A percentile compares a stretch with the other conserved stretches of the same genome.
Conservation (phyloP, 2,329 filamentous ascomycete species). For the Colletotrichum sp. region DNA sequence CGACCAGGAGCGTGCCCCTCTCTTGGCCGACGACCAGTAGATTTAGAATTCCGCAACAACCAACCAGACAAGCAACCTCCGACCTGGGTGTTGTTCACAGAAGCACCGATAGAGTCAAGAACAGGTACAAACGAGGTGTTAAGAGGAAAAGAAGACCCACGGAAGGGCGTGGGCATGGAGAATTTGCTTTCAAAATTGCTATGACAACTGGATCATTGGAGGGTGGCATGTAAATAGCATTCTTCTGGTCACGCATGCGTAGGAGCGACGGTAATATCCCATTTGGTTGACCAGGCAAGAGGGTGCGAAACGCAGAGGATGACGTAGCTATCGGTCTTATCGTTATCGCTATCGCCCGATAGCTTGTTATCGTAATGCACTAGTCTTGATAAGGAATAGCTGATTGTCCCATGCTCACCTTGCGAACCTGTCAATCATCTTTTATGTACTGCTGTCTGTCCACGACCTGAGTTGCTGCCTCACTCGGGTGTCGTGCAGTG, state of each 20-base stretch:
- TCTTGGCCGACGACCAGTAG: slow-evolving; percentile 53
- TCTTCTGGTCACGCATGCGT: neutral
- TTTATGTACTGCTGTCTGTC: neutral
- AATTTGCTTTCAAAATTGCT: neutral
- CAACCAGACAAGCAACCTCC: neutral
- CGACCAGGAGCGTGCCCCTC: slow-evolving; percentile 66
- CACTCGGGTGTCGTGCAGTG: neutral
- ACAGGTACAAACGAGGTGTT: neutral
- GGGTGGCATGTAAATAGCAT: slow-evolving; percentile 12
- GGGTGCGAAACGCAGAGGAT: neutral
- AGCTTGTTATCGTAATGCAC: neutral
- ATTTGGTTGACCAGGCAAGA: neutral
- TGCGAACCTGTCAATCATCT: neutral
- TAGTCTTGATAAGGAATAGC: neutral
- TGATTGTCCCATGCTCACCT: neutral
- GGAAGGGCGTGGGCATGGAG: neutral
- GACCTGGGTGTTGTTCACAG: neutral
- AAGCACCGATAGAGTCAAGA: neutral
- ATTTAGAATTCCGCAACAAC: neutral
- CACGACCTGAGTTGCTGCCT: neutral
- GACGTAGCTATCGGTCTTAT: slow-evolving; percentile 14
- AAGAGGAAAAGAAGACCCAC: neutral
- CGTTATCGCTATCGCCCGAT: slow-evolving; percentile 6
- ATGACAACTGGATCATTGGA: neutral
- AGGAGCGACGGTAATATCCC: neutral